Base-by-base conservation (phyloP, 2,329 filamentous ascomycete genomes). In the Cladophialophora bantiana region DNA sequence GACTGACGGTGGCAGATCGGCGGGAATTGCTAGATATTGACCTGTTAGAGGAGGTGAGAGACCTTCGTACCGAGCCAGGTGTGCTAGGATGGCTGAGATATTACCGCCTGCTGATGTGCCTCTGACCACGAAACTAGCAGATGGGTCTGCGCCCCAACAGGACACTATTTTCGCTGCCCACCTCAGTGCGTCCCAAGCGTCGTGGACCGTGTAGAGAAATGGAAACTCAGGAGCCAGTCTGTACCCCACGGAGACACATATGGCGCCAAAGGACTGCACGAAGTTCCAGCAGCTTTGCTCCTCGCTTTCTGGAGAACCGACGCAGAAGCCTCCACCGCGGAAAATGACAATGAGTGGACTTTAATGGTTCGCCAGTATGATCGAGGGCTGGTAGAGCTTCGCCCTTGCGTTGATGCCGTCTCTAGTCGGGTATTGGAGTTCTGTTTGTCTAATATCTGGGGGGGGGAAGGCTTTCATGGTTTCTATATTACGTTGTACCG, bases 91-190 rank as follows among this genome's bases (percentile, higher is more conserved):
- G 2, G 76, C 75, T 2, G 76, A 73, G 66, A 70, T 10, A 42
- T 67, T 70, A 13, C 59, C 82, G 7, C 83, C 83, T 0, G 84
- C 82, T 13, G 80, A 83, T 1, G 77, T 77, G 0, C 84, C 83
- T 15, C 82, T 82, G 7, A 84, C 61, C 18, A 85, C 66, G 68
- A 85, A 84, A 0, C 82, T 83, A 10, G 75, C 75, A 5, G 74
- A 71, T 0, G 80, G 77, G 61, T 83, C 77, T 7, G 79, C 79
- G 5, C 75, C 77, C 56, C 9, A 70, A 34, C 38, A 52, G 7
- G 54, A 52, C 15, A 81, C 79, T 61, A 84, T 80, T 13, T 74
- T 65, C 9, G 77, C 77, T 45, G 62, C 59, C 66, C 66, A 68
- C 56, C 42, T 62, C 36, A 72, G 38, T 1, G 66, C 61, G 31